Evolutionary conservation across 495 filamentous ascomycete species (phyloP).

Genomic region (Penicillium egyptiacum): DNA sequence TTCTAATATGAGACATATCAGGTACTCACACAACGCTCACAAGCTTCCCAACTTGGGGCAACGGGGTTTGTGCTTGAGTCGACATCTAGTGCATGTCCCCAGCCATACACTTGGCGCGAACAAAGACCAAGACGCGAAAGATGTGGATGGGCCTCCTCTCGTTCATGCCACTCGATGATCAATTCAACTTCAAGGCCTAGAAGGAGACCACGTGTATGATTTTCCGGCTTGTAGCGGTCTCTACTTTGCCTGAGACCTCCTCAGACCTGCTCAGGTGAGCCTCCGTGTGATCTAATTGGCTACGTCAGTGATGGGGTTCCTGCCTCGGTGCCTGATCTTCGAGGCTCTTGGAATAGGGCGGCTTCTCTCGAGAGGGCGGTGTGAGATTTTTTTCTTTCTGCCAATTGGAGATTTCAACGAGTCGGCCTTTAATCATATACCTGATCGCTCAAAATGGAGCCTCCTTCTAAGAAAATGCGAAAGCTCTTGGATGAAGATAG

Average conservation of each 20-base stretch:
- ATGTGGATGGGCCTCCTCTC: conserved; percentile 6
- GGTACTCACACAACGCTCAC: conserved; percentile 55
- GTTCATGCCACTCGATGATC: neutral
- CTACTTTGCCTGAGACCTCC: conserved; percentile 6
- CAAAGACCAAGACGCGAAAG: conserved; percentile 16
- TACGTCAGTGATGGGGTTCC: conserved; percentile 36
- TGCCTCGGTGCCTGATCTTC: conserved; percentile 26
- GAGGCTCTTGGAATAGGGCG: conserved; percentile 7
- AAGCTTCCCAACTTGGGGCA: conserved; percentile 54
- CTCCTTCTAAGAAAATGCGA: conserved; percentile 48
- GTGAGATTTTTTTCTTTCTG: conserved; percentile 36
- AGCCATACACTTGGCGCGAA: conserved; percentile 40
- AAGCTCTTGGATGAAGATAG: conserved; percentile 50
- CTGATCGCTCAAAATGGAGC: conserved; percentile 37
- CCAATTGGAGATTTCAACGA: conserved; percentile 16
- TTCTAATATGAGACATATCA: neutral
- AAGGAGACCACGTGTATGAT: conserved; percentile 19
- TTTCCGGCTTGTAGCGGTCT: conserved; percentile 6
- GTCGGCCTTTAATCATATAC: conserved; percentile 3
- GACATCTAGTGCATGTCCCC: conserved; percentile 50
- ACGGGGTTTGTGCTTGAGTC: conserved; percentile 42
- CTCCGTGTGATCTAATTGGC: conserved; percentile 40
- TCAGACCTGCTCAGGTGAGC: conserved; percentile 6
- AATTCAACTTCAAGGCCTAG: conserved; percentile 17
- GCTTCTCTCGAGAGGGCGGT: conserved; percentile 21